Evolutionary conservation across 2,329 filamentous ascomycete species (phyloP).

Genomic region (Eurotiales sp.): DNA sequence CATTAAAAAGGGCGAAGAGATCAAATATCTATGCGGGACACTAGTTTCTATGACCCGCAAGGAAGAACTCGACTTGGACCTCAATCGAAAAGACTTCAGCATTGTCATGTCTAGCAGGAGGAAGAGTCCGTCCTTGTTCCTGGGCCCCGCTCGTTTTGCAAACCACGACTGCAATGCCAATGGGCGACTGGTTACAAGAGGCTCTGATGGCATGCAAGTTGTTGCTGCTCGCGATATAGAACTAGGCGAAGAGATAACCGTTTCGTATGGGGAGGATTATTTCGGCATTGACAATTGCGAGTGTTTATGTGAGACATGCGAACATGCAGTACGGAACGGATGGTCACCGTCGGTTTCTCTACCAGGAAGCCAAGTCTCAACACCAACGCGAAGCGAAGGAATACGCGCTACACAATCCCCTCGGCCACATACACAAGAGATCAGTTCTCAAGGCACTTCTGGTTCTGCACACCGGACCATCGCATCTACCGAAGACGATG

Average conservation of each 20-base stretch:
- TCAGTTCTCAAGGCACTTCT: neutral
- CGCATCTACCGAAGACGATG: neutral
- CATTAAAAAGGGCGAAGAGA: conserved; percentile 76
- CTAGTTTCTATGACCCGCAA: conserved; percentile 89
- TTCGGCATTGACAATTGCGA: conserved; percentile 95
- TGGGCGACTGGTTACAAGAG: conserved; percentile 77
- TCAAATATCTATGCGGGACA: conserved; percentile 88
- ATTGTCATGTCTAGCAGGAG: conserved; percentile 91
- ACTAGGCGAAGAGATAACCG: conserved; percentile 90
- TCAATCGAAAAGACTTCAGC: conserved; percentile 88
- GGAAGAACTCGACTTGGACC: conserved; percentile 77
- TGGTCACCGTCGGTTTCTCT: conserved; percentile 58
- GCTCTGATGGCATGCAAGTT: conserved; percentile 84
- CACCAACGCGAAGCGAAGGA: conserved; percentile 25
- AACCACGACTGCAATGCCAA: conserved; percentile 97
- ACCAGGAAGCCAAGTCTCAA: conserved; percentile 31
- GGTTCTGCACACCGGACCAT: neutral
- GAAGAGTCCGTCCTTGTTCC: conserved; percentile 85
- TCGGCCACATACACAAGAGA: neutral
- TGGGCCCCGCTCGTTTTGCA: conserved; percentile 91
- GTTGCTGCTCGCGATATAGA: conserved; percentile 78
- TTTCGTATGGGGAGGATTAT: conserved; percentile 92
- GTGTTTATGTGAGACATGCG: conserved; percentile 86
- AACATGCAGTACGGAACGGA: conserved; percentile 70
- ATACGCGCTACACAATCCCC: conserved; percentile 16